These are phyloP conservation scores for Ceratobasidium theobromae DNA, from an alignment of 1,284 basidiomycete genomes.

Conservation along the genomic window DNA sequence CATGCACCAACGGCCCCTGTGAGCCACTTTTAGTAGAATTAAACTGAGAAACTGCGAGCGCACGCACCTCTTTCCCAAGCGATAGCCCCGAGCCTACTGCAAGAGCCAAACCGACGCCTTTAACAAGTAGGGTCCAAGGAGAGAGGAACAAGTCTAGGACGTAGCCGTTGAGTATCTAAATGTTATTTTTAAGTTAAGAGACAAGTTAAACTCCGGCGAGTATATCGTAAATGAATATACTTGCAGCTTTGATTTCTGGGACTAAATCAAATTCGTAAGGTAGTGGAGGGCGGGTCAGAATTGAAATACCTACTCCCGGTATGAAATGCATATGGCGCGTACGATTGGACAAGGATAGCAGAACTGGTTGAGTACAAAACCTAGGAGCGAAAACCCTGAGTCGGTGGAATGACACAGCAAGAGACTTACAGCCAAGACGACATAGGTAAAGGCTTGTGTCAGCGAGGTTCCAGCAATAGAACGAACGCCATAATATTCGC, in stretches of 20 bases:
- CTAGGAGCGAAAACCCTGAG: conserved; percentile 43
- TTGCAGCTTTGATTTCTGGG: conserved; percentile 68
- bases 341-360: conserved; percentile 62
- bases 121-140: conserved; percentile 75
- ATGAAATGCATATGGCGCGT: conserved; percentile 75
- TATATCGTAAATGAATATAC: conserved; percentile 45
- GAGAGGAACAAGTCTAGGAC: conserved; percentile 69
- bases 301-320: conserved; percentile 64
- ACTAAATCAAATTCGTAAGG: conserved; percentile 47
- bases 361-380: conserved; percentile 63
- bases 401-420: not conserved
- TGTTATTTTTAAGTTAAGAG: not conserved
- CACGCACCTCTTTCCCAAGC: conserved; percentile 65
- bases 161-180: conserved; percentile 69
- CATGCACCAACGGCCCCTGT: conserved; percentile 69
- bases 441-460: conserved; percentile 63
- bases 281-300: not conserved
- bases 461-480: conserved; percentile 61
- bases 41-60: not conserved
- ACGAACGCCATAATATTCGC: conserved; percentile 55
- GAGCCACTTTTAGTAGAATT: not conserved
- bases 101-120: conserved; percentile 73
- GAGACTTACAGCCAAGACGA: conserved; percentile 57
- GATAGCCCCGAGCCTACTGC: conserved; percentile 77
- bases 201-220: not conserved